Base-by-base conservation (phyloP, 345 rosid genomes). In the Euclidium syriacum region DNA sequence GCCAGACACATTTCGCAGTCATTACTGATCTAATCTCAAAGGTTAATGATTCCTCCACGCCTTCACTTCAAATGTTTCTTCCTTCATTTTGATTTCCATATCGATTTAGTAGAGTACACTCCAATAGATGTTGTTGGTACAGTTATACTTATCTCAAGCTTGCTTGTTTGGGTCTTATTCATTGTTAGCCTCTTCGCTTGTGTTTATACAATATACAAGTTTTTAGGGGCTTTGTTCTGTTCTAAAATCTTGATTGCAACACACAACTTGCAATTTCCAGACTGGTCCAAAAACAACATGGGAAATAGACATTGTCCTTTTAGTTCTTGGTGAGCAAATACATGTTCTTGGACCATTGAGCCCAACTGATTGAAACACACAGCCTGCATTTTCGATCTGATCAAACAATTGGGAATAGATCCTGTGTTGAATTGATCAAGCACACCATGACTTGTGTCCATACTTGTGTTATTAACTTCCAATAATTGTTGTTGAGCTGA, bases 1-100 rank as follows among this genome's bases (percentile, higher is more conserved):
- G 96, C 71, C 69, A 59, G 0, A 78, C 88, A n/a, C 85, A 78
- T 77, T 79, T 88, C 43, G 94, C 81, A 10, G 33, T 82, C 16
- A 16, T 53, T 20, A 68, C 67, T 26, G 86, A 85, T 70, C 69
- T 88, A 14, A 51, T 84, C 23, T 88, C 96, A 6, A 81, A 79
- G 90, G 96, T 88, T 73, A 10, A 10, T 6, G n/a, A n/a, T n/a
- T n/a, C n/a, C n/a, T n/a, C n/a, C n/a, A n/a, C n/a, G n/a, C n/a
- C n/a, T 14, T 11, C n/a, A n/a, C 39, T 60, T n/a, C 1, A 10
- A 35, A 14, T 14, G 27, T 20, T 44, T 61, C 17, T 54, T 41
- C 29, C 18, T 58, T 19, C 30, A 2, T 29, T 58, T 19, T 25
- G 18, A 11, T 42, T 47, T 58, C 4, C 52, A 41, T 54, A 3